Conservation (phyloP, 805 yeast genomes). For the Cyberlindnera galapagoensis region DNA sequence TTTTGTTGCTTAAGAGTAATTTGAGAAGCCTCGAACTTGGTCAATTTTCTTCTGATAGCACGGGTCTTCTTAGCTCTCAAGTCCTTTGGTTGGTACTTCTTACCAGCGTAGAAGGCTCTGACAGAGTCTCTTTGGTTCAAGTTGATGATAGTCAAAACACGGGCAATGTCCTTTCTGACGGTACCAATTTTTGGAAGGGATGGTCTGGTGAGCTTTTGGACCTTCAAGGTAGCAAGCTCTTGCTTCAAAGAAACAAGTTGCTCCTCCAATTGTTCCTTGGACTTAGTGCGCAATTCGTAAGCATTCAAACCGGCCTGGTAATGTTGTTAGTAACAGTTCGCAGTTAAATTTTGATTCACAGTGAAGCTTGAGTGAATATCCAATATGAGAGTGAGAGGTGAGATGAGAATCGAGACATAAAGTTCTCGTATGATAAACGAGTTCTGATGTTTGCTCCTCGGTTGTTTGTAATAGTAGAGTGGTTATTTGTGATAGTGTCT, state of each 20-base stretch:
- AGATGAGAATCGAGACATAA: no score
- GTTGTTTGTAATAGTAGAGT: no score
- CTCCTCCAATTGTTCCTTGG: conserved; percentile 92
- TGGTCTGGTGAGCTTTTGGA: conserved; percentile 88
- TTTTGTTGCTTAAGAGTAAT: conserved; percentile 86
- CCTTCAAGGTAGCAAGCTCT: conserved; percentile 93
- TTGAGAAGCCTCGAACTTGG: conserved; percentile 77
- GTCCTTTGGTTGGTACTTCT: conserved; percentile 96
- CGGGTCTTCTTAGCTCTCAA: conserved; percentile 99
- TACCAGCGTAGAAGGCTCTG: conserved; percentile 90
- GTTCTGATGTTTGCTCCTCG: no score
- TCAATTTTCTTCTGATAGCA: conserved; percentile 96
- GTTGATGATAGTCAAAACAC: conserved; percentile 95
- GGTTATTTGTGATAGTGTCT: no score
- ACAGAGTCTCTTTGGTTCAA: conserved; percentile 93
- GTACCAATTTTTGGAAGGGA: conserved; percentile 94
- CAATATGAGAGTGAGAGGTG: no score
- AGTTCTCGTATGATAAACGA: no score
- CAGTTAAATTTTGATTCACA: no score
- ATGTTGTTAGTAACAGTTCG: conserved; percentile 17
- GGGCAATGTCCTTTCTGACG: conserved; percentile 98
- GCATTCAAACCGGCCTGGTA: conserved; percentile 82
- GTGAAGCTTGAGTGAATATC: no score
- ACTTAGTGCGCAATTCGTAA: conserved; percentile 93
- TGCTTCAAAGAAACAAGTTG: conserved; percentile 95